Evolutionary conservation across 2,329 filamentous ascomycete species (phyloP).

Genomic region (Pyrenochaeta sp.): DNA sequence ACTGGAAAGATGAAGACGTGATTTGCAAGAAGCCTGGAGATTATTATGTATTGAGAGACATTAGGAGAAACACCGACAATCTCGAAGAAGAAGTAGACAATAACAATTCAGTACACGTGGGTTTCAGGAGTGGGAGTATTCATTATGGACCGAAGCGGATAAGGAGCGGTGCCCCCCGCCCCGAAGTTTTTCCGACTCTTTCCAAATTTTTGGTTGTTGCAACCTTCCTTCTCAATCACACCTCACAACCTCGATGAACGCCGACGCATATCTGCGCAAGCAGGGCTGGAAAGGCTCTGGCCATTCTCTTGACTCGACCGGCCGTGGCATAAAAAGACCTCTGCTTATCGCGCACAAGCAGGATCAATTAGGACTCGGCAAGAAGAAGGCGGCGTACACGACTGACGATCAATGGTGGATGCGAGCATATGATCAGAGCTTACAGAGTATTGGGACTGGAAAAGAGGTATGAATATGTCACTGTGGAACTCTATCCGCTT

Average conservation of each 20-base stretch:
- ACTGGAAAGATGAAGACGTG: no score
- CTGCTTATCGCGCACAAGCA: slow-evolving; percentile 84
- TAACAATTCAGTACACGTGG: no score
- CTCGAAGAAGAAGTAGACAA: no score
- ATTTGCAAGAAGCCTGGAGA: no score
- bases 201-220: slow-evolving; percentile 24
- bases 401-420: slow-evolving; percentile 94
- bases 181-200: slow-evolving; percentile 6
- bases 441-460: slow-evolving; percentile 68
- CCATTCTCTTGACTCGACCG: slow-evolving; percentile 82
- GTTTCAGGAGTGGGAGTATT: no score
- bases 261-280: slow-evolving; percentile 79
- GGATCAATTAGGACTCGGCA: slow-evolving; percentile 82
- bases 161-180: slow-evolving; percentile 1
- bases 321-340: slow-evolving; percentile 81
- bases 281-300: slow-evolving; percentile 93
- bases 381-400: slow-evolving; percentile 65
- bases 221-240: slow-evolving; percentile 2
- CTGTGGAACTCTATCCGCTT: not conserved
- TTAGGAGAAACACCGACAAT: no score
- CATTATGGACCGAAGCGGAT: no score
- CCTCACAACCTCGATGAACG: slow-evolving; percentile 70
- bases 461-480: slow-evolving; percentile 27
- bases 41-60: no score
- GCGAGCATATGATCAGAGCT: slow-evolving; percentile 88